Base-by-base conservation (phyloP, 495 filamentous ascomycete genomes). In the Thermothielavioides terrestris region DNA sequence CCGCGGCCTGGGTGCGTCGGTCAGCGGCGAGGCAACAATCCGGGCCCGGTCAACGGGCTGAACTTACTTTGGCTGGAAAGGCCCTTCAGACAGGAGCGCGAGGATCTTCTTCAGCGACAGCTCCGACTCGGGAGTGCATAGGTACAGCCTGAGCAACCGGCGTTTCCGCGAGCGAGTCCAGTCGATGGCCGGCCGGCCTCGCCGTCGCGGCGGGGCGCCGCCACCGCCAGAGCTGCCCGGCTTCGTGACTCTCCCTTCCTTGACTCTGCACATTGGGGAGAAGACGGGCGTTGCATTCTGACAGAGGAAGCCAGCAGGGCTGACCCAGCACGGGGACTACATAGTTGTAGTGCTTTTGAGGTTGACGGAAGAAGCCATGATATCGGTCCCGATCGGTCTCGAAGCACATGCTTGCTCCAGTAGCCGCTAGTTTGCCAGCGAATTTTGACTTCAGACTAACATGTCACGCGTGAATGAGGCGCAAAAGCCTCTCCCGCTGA, bases 41-140 rank as follows among this genome's bases (percentile, higher is more conserved):
- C 22, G 20, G 14, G 21, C 14, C 14, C 18, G n/a, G n/a, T n/a
- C 8, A 23, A 11, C 14, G 7, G 1, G 34, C 31, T 18, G 35
- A 26, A 20, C 25, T 22, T 52, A 52, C 49, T 56, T 56, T 41
- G 49, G 53, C 5, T 56, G 53, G 21, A 56, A 56, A 0, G 49
- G 17, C 18, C 53, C 53, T 15, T 52, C 42, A 7, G 53, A 21
- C 22, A 56, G 36, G 23, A 56, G 28, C 11, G 28, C 49, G 36
- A 56, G 53, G 27, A 56, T 56, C 10, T 47, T 46, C 31, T 56
- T 56, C 3, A 56, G 42, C 6, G 53, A 52, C 27, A 56, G 23
- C 39, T 46, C 53, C 6, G 53, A 40, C 36, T 56, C 53, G 9
- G 53, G 53, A 21, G 53, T 56, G 32, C 48, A 56, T 25, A 52